Evolutionary conservation across 2,329 filamentous ascomycete genomes (phyloP).

Genomic region (Pseudogymnoascus sp.): DNA sequence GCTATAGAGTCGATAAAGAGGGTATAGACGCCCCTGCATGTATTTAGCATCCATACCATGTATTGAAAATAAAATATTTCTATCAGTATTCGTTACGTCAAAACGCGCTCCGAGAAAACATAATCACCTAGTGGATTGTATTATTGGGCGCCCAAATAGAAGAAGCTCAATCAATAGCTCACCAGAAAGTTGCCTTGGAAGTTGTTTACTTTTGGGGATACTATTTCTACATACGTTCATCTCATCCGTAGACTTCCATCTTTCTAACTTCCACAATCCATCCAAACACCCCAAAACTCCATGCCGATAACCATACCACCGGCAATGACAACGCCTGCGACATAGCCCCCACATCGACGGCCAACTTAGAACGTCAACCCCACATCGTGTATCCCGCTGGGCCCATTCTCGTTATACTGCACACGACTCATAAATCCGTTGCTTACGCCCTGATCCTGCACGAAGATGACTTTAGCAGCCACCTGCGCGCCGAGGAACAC

Average conservation of each 20-base stretch:
- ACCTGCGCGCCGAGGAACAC: constrained; percentile 65
- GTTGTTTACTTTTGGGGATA: constrained; percentile 6
- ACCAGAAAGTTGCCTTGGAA: not conserved
- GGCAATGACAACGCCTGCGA: constrained; percentile 5
- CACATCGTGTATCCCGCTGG: constrained; percentile 24
- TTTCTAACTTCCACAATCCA: not conserved
- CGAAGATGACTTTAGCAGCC: constrained; percentile 62
- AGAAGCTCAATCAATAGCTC: not conserved
- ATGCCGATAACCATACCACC: constrained; percentile 8
- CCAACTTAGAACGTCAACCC: constrained; percentile 1
- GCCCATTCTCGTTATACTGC: constrained; percentile 29
- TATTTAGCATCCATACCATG: constrained; percentile 3
- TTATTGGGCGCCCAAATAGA: too few relatives aligned
- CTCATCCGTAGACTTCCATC: constrained; percentile 6
- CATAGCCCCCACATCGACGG: not conserved
- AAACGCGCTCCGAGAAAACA: not conserved
- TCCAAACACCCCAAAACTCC: constrained; percentile 2
- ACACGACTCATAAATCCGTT: constrained; percentile 60
- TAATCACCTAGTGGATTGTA: not conserved
- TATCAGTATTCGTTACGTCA: not conserved
- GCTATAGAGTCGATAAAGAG: constrained; percentile 40
- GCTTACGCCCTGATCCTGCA: constrained; percentile 51
- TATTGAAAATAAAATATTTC: constrained; percentile 2
- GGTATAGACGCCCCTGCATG: not conserved
- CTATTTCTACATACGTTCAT: constrained; percentile 8